Percentiles rank a stretch among this genome's conserved stretches.
Evolutionary conservation across 1,139 yeast species (phyloP).

Genomic region (Scheffersomyces illinoinensis): DNA sequence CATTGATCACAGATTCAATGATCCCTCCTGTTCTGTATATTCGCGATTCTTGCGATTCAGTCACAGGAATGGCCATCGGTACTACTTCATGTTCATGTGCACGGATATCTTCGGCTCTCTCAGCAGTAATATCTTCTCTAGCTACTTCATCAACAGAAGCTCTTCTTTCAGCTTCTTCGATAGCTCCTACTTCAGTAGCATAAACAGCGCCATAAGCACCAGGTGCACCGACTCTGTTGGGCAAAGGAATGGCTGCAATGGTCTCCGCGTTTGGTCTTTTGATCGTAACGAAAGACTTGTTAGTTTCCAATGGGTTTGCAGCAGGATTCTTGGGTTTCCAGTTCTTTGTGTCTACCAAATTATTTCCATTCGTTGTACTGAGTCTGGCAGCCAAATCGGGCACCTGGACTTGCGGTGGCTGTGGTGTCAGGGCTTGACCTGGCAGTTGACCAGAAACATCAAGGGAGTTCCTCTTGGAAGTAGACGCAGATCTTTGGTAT

Average conservation of each 20-base stretch:
- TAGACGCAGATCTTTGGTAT: conserved; percentile 38
- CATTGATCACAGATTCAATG: conserved; percentile 80
- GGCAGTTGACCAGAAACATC: conserved; percentile 17
- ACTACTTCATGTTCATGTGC: conserved; percentile 1
- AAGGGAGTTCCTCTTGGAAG: conserved; percentile 41
- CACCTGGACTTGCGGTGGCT: not conserved
- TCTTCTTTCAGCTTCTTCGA: conserved; percentile 31
- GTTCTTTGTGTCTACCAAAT: conserved; percentile 21
- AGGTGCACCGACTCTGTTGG: conserved; percentile 15
- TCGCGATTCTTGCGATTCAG: conserved; percentile 37
- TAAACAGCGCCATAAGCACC: conserved; percentile 43
- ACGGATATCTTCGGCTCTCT: conserved; percentile 29
- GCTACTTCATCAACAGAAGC: conserved; percentile 9
- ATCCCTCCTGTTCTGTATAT: conserved; percentile 66
- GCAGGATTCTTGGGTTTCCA: conserved; percentile 73
- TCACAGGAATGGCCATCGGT: conserved; percentile 12
- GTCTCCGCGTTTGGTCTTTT: conserved; percentile 49
- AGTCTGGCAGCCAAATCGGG: not conserved
- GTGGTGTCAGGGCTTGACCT: not conserved
- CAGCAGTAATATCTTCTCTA: conserved; percentile 9
- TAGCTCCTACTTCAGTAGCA: conserved; percentile 53
- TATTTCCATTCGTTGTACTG: not conserved
- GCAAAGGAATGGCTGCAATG: conserved; percentile 25
- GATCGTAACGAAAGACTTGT: conserved; percentile 68
- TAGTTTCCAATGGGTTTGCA: conserved; percentile 74